Percentiles rank a stretch among this genome's conserved stretches.
These are phyloP conservation scores for Talaromyces piceae DNA, from an alignment of 2,329 filamentous ascomycete genomes.

Conservation along the genomic window DNA sequence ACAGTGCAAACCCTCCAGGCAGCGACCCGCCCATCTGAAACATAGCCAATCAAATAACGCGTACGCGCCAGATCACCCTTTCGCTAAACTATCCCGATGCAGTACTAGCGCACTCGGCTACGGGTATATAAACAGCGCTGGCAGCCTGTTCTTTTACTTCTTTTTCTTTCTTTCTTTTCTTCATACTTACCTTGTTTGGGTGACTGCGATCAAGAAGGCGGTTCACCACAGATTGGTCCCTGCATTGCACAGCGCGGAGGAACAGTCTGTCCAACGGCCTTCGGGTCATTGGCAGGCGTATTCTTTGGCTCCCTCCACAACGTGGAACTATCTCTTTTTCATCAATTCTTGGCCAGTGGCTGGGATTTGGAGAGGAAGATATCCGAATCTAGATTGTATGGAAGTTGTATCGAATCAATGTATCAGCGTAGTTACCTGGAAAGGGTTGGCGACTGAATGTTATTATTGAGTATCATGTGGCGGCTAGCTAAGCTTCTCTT, in stretches of 20 bases:
- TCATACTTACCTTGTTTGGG: constrained; percentile 48
- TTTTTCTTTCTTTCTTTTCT: constrained; percentile 36
- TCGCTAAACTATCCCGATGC: constrained; percentile 7
- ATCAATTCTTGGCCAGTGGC: constrained; percentile 31
- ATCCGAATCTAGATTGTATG: too few relatives aligned
- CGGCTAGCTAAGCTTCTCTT: too few relatives aligned
- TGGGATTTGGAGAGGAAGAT: constrained; percentile 29
- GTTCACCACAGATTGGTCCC: constrained; percentile 42
- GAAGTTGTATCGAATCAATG: too few relatives aligned
- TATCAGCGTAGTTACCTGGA: too few relatives aligned
- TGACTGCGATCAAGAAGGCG: constrained; percentile 41
- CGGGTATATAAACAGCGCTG: constrained; percentile 25
- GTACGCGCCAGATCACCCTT: constrained; percentile 2
- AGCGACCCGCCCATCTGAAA: background rate
- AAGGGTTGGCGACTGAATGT: too few relatives aligned
- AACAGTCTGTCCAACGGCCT: constrained; percentile 43
- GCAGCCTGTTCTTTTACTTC: constrained; percentile 11
- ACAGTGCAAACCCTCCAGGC: constrained; percentile 2
- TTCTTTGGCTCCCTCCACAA: constrained; percentile 42
- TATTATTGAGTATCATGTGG: too few relatives aligned
- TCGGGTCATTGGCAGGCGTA: constrained; percentile 43
- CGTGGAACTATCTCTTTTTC: constrained; percentile 30
- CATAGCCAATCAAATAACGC: constrained; percentile 7
- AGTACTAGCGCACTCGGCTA: background rate
- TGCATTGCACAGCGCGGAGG: constrained; percentile 54